phyloP scores from a whole-genome alignment of 345 rosid genomes.

The Eucalyptus pumila region DNA sequence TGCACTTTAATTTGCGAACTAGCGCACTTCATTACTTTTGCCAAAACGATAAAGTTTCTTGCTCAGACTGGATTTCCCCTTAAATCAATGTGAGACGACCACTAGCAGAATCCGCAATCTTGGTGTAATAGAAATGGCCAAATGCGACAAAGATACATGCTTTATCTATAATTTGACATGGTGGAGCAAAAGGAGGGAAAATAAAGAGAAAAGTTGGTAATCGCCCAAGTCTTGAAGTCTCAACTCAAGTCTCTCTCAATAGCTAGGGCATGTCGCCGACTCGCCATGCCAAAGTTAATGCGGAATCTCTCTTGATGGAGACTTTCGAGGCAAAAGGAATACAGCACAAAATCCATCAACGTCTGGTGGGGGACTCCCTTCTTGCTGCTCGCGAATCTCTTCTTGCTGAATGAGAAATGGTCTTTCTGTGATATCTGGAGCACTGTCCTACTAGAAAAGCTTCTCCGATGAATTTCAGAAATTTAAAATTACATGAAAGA shows the following conservation, averaged over 20 bases:
- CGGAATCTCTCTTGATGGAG: neutral
- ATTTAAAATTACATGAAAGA: neutral
- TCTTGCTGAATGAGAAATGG: neutral
- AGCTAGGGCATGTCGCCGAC: neutral
- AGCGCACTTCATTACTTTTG: neutral
- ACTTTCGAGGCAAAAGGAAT: neutral
- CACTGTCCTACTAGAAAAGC: neutral
- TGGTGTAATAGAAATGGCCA: neutral
- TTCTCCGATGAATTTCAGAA: neutral
- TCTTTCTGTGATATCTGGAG: neutral
- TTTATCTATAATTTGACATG: neutral
- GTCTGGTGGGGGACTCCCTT: neutral
- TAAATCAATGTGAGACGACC: neutral
- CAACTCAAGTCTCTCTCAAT: neutral
- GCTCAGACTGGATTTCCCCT: neutral
- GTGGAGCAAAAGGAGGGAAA: neutral
- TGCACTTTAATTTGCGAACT: neutral
- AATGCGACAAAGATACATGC: neutral
- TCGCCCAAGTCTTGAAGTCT: neutral
- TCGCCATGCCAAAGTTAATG: neutral
- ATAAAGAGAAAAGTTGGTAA: neutral
- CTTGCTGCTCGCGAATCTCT: neutral
- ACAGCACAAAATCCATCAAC: neutral
- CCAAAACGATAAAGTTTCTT: neutral
- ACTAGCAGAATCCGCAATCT: neutral